Conservation (phyloP, 495 filamentous ascomycete genomes). For the Penicillium odoratum region DNA sequence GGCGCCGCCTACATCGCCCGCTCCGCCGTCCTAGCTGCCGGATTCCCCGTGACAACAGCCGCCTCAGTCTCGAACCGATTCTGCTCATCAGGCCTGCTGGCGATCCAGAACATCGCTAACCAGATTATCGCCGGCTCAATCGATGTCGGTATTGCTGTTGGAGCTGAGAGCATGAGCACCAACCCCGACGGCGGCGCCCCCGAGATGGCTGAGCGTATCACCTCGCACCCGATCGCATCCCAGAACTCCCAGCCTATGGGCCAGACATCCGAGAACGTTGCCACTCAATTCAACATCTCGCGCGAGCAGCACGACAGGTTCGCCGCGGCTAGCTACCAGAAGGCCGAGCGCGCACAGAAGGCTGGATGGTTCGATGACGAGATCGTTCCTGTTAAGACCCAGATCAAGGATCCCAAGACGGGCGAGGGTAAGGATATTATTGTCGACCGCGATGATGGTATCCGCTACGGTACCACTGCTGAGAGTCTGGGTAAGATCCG, state of each 20-base stretch:
- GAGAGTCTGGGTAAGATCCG: slow-evolving; percentile 81
- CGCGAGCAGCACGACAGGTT: slow-evolving; percentile 77
- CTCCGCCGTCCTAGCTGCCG: slow-evolving; percentile 83
- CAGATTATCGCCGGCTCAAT: slow-evolving; percentile 80
- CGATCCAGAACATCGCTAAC: slow-evolving; percentile 89
- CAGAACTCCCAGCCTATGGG: slow-evolving; percentile 95
- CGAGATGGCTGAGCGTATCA: slow-evolving; percentile 73
- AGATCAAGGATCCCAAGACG: slow-evolving; percentile 76
- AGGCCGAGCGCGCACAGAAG: slow-evolving; percentile 89
- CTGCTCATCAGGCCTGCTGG: slow-evolving; percentile 92
- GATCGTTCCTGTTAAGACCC: slow-evolving; percentile 81
- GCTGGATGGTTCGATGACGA: slow-evolving; percentile 89
- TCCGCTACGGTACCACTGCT: slow-evolving; percentile 83
- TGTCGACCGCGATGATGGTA: slow-evolving; percentile 84
- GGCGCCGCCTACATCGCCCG: slow-evolving; percentile 78
- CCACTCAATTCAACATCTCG: slow-evolving; percentile 76
- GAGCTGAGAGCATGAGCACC: slow-evolving; percentile 83
- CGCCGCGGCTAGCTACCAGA: slow-evolving; percentile 79
- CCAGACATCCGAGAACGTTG: slow-evolving; percentile 94
- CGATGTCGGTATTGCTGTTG: slow-evolving; percentile 82
- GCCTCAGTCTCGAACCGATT: slow-evolving; percentile 86
- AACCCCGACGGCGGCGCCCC: slow-evolving; percentile 68
- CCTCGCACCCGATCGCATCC: slow-evolving; percentile 65
- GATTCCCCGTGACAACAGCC: slow-evolving; percentile 82
- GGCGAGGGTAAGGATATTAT: slow-evolving; percentile 75